Percentiles rank a stretch among this genome's conserved stretches.
phyloP scores from a whole-genome alignment of 148 eudicot genomes.

The Chenopodium suecicum region DNA sequence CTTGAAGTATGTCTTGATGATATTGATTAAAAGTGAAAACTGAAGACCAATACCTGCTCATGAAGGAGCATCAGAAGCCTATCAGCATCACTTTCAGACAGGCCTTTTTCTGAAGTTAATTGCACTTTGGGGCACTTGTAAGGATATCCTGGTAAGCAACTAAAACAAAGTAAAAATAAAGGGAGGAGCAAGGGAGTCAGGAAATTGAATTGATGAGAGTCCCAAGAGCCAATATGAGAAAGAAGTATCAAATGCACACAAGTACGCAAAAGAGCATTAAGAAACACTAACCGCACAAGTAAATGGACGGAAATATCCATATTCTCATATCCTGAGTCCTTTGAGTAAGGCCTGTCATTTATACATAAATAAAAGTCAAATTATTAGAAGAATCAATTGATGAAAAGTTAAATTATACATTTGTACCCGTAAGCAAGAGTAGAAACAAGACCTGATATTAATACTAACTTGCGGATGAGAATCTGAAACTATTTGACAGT shows the following conservation, averaged over 20 bases:
- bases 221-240: slow-evolving; percentile 1
- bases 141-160: slow-evolving; percentile 91
- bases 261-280: neutral
- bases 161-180: slow-evolving; percentile 20
- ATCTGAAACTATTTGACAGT: slow-evolving; percentile 67
- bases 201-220: neutral
- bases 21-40: neutral
- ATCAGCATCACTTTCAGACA: slow-evolving; percentile 74
- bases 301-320: slow-evolving; percentile 80
- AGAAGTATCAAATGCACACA: neutral
- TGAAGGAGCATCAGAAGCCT: slow-evolving; percentile 69
- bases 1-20: neutral
- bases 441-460: slow-evolving; percentile 62
- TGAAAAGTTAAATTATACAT: neutral
- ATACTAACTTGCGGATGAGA: slow-evolving; percentile 70
- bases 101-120: slow-evolving; percentile 67
- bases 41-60: slow-evolving; percentile 63
- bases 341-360: slow-evolving; percentile 77
- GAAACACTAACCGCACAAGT: slow-evolving; percentile 65
- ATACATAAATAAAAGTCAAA: slow-evolving; percentile 22
- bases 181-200: neutral
- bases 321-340: slow-evolving; percentile 88
- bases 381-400: slow-evolving; percentile 2
- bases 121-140: slow-evolving; percentile 85
- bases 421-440: neutral